Evolutionary conservation across 768 basidiomycete genomes (phyloP), one percentile per base, ranked within the genome.

Genomic region (Trametes cubensis): DNA sequence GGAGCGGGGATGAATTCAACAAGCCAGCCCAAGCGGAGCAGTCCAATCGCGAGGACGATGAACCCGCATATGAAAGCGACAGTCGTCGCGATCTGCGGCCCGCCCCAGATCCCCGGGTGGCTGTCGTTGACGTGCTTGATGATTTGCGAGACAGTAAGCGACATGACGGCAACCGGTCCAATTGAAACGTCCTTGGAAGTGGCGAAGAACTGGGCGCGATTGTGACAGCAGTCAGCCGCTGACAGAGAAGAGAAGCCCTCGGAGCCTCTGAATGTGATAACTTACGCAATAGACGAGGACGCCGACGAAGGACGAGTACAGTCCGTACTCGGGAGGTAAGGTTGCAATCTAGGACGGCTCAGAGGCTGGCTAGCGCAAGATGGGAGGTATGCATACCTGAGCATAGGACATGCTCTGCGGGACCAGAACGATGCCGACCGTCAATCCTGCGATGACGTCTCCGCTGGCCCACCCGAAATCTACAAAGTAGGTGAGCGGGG

Each of bases 161-260:
- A 95, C 94, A 98, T 95, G 70, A 98, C 95, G 5, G 96, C 95
- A 66, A 98, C 95, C 4, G 96, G 96, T 50, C 96, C 96, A 66
- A 98, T 97, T 20, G 94, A 94, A 40, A 98, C 92, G 78, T 98
- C 96, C 74, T 98, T 98, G 40, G 92, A 92, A 0, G 96, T 98
- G 17, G 94, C 95, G 71, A 98, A 97, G 80, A 96, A 85, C 89
- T 92, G 65, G 7, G 40, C 23, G 20, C 28, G 14, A 23, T 44
- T 30, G 2, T 17, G 38, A 49, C 41, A 42, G 34, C 34, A 11
- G 53, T 51, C 18, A 60, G 48, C 21, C 49, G 25, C 30, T 42
- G 30, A 50, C 41, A 46, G 62, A 52, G 41, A 45, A 52, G 50
- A 26, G 34, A 45, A 53, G 48, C 44, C 14, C 38, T 20, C 23